Base-by-base conservation (phyloP, 2,329 filamentous ascomycete species). In the Blastomyces gilchristii region DNA sequence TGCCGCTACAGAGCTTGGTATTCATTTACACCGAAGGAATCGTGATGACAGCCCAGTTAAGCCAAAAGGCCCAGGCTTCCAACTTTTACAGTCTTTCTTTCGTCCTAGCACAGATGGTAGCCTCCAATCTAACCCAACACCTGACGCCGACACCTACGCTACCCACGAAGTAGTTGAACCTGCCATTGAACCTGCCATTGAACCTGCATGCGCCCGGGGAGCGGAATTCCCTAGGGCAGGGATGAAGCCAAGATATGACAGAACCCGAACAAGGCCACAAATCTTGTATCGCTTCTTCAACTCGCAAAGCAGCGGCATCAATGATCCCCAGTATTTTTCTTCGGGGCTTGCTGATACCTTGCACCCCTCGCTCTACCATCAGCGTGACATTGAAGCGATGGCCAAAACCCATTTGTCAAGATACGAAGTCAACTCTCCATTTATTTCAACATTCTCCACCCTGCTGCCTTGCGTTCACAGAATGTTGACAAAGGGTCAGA, bases 211-310 rank as follows among this genome's bases (percentile, higher is more conserved):
- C 9, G n/a, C 41, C 41, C 12, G n/a, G 9, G 22, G 5, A 43
- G 7, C 6, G 28, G 56, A 2, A 43, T 62, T 45, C 5, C 8
- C 6, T 8, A 39, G 3, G 11, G 7, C 53, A 58, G 8, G 28
- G 25, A 43, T 45, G 31, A 39, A 22, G 37, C 22, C n/a, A 3
- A 43, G 54, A 22, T 39, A 39, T 22, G 16, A 8, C 4, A 22
- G 31, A 39, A 12, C 7, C 7, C 18, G 12, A 50, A 2, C 39
- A 50, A 64, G 71, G 2, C 73, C 74, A 11, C 66, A 64, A 0
- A n/a, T 77, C 0, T 47, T 76, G 0, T 77, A 73, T 58, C 65
- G 75, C 14, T 76, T 71, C 66, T 73, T 67, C 0, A 74, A 75
- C 34, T 28, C 63, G 1, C 65, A 72, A 0, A 73, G 71, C 0